Evolutionary conservation across 2,329 filamentous ascomycete genomes (phyloP), one percentile per base, ranked within the genome.

Genomic region (Trichoderma pleuroti): DNA sequence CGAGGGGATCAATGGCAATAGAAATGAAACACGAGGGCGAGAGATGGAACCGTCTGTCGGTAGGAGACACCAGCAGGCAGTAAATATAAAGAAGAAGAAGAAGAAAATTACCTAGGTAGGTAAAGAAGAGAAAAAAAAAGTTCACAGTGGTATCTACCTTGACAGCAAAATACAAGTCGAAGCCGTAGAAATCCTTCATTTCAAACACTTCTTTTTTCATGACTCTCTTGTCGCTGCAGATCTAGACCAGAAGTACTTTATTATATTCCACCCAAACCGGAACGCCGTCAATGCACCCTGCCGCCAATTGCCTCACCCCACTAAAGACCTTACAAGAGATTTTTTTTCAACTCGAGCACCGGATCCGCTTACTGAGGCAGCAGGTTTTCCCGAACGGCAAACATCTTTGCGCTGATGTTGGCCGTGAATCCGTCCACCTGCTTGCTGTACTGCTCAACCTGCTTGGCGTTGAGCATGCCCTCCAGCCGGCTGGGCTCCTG

Each of bases 401-500:
- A 99, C 95, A 99, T 97, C 90, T 99, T 99, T 75, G 93, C 91
- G 73, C 90, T 97, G 76, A 97, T 92, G 74, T 90, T 91, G 70
- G 96, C 94, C 61, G 95, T 95, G 82, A 98, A 98, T 49, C 93
- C 93, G 82, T 99, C 96, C 71, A 98, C 92, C 85, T 98, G 96
- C 84, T 94, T 92, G 79, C 94, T 93, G 84, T 98, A 99, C 85
- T 98, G 95, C 84, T 98, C 94, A 69, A 98, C 94, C 85, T 99
- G 96, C 83, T 94, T 90, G 73, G 93, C 94, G 81, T 98, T 97
- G 79, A 99, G 86, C 88, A 99, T 93, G 75, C 92, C 93, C 85
- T 98, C 95, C 76, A 98, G 85, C 75, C 95, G 87, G 84, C 92
- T 97, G 70, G 96, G 95, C 85, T 98, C 95, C 80, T 93, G 91